phyloP scores from a whole-genome alignment of 371 early-diverging fungal genomes.

The Mortierella polycephala region DNA sequence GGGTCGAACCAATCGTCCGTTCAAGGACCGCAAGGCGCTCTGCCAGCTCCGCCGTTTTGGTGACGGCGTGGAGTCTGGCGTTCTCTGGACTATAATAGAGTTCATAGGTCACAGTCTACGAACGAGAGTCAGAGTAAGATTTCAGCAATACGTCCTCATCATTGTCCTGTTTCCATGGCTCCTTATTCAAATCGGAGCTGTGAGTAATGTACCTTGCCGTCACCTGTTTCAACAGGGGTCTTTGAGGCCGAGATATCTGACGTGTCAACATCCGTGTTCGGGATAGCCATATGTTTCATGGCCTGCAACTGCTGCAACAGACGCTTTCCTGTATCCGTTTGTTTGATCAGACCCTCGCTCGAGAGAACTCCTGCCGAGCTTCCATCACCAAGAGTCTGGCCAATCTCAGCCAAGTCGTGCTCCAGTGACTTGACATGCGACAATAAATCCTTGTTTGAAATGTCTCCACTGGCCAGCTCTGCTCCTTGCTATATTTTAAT shows the following conservation, averaged over 20 bases:
- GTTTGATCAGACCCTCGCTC: conserved; percentile 51
- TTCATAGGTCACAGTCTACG: conserved; percentile 78
- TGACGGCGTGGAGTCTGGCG: conserved; percentile 66
- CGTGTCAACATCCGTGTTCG: conserved; percentile 19
- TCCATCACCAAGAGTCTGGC: conserved; percentile 57
- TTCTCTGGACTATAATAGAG: conserved; percentile 80
- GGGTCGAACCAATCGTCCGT: conserved; percentile 77
- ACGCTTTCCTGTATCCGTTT: conserved; percentile 67
- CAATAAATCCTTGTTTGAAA: conserved; percentile 68
- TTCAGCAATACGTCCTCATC: no score
- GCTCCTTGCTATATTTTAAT: conserved; percentile 24
- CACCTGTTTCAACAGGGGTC: conserved; percentile 42
- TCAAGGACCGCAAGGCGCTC: conserved; percentile 84
- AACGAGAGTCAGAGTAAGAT: background rate
- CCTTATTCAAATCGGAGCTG: no score
- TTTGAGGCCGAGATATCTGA: conserved; percentile 32
- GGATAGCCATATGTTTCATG: conserved; percentile 59
- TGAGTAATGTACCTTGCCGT: conserved; percentile 55
- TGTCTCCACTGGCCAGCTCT: conserved; percentile 27
- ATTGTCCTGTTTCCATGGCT: no score
- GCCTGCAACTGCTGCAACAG: conserved; percentile 75
- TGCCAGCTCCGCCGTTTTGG: conserved; percentile 77
- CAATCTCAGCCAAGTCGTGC: conserved; percentile 72
- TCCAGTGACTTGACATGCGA: conserved; percentile 75
- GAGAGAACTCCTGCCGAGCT: conserved; percentile 41